These are phyloP conservation scores for Vitis labrusca DNA, from an alignment of 164 flowering plant genomes.

Conservation along the genomic window DNA sequence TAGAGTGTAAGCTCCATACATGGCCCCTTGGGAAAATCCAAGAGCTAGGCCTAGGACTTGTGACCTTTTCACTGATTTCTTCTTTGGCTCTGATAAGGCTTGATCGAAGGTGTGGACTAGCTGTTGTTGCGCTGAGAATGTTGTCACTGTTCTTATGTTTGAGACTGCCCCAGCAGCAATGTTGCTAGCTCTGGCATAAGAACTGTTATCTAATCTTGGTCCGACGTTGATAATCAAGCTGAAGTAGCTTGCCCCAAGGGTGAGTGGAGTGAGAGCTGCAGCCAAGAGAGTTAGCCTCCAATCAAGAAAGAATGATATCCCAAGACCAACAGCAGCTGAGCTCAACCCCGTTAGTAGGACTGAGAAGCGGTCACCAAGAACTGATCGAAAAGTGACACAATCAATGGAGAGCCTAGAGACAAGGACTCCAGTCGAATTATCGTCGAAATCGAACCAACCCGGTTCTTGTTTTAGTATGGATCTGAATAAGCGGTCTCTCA, in stretches of 20 bases:
- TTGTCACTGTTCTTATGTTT: conserved; percentile 62
- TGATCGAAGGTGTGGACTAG: conserved; percentile 52
- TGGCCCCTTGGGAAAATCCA: conserved; percentile 72
- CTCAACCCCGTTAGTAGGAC: conserved; percentile 66
- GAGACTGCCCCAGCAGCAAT: conserved; percentile 77
- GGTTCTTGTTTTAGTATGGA: conserved; percentile 74
- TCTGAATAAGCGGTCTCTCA: conserved; percentile 47
- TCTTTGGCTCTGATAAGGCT: conserved; percentile 56
- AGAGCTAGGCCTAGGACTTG: conserved; percentile 60
- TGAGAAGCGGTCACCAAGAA: conserved; percentile 63
- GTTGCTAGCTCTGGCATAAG: conserved; percentile 69
- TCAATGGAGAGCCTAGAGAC: conserved; percentile 62
- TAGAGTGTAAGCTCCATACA: conserved; percentile 78
- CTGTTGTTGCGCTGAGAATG: conserved; percentile 63
- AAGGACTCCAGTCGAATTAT: conserved; percentile 64
- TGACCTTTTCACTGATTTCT: conserved; percentile 46
- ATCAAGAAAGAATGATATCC: conserved; percentile 34
- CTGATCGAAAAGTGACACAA: conserved; percentile 54
- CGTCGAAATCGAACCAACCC: conserved; percentile 72
- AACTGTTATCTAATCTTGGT: conserved; percentile 51
- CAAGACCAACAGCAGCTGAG: conserved; percentile 63
- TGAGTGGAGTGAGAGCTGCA: conserved; percentile 60
- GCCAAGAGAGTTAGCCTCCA: conserved; percentile 63
- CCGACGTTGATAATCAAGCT: conserved; percentile 66
- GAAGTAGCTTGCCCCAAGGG: conserved; percentile 78